Percentiles rank a stretch among this genome's conserved stretches.
phyloP scores from a whole-genome alignment of 257 asterid species.

The Ilex asprella region DNA sequence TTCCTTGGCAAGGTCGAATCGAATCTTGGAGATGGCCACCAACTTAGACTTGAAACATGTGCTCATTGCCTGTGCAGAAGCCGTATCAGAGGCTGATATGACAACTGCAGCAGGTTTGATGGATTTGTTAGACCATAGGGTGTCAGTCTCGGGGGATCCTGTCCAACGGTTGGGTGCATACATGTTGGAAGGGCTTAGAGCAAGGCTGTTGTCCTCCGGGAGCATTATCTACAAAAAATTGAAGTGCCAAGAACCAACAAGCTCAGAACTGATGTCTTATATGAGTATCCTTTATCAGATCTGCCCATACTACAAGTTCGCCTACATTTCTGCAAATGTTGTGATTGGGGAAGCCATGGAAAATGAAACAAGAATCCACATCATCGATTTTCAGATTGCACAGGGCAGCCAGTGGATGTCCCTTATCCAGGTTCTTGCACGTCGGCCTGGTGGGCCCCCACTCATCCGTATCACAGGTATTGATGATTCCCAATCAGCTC shows the following conservation, averaged over 20 bases:
- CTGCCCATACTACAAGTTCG: conserved; percentile 84
- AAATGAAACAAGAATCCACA: conserved; percentile 57
- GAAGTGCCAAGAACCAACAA: conserved; percentile 80
- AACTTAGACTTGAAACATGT: conserved; percentile 63
- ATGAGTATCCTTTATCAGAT: conserved; percentile 73
- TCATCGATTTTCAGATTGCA: conserved; percentile 85
- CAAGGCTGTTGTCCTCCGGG: conserved; percentile 72
- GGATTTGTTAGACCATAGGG: conserved; percentile 58
- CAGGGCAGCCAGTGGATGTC: conserved; percentile 95
- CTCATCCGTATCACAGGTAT: conserved; percentile 46
- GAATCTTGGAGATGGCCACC: conserved; percentile 62
- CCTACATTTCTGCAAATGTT: conserved; percentile 72
- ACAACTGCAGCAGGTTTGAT: conserved; percentile 61
- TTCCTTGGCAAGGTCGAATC: conserved; percentile 44
- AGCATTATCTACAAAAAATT: conserved; percentile 80
- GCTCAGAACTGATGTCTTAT: conserved; percentile 78
- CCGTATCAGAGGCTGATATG: conserved; percentile 54
- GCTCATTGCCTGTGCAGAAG: conserved; percentile 68
- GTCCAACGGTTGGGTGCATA: conserved; percentile 78
- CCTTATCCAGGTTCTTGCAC: conserved; percentile 41
- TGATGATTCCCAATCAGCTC: conserved; percentile 59
- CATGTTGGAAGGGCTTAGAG: conserved; percentile 90
- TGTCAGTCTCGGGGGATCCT: conserved; percentile 91
- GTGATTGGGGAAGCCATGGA: conserved; percentile 70
- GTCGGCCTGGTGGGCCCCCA: conserved; percentile 50